phyloP scores from a whole-genome alignment of 2,329 filamentous ascomycete genomes.

The Pyricularia pennisetigena region DNA sequence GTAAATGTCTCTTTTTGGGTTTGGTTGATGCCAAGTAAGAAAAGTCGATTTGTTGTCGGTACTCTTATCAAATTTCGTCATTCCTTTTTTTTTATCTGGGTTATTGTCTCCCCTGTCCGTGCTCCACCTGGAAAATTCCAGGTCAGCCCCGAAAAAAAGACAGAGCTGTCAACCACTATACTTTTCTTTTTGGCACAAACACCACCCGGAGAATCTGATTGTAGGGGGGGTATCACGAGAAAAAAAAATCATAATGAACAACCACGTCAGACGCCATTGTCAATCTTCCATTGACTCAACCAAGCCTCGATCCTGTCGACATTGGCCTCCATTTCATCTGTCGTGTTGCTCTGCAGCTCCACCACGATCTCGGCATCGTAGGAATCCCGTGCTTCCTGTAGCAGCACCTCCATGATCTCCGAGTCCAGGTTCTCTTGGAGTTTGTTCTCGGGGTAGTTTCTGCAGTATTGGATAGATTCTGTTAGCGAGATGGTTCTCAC shows the following conservation, averaged over 20 bases:
- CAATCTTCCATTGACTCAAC: constrained; percentile 72
- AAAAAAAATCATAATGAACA: not conserved
- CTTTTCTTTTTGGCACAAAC: not conserved
- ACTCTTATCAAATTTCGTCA: no score
- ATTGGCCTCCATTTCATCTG: constrained; percentile 82
- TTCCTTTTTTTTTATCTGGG: not conserved
- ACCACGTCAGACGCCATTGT: constrained; percentile 28
- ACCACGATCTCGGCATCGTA: constrained; percentile 85
- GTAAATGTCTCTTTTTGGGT: not conserved
- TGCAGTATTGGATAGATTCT: constrained; percentile 18
- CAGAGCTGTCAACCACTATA: not conserved
- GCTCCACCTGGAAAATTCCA: not conserved
- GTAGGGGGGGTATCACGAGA: not conserved
- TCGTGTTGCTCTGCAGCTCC: constrained; percentile 71
- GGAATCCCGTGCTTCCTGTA: constrained; percentile 80
- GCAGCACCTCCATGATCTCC: constrained; percentile 92
- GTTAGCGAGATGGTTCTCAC: no score
- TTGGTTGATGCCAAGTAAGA: not conserved
- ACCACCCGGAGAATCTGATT: not conserved
- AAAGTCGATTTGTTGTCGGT: not conserved
- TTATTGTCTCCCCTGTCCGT: not conserved
- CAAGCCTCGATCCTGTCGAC: constrained; percentile 74
- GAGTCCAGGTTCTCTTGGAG: constrained; percentile 93
- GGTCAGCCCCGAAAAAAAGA: not conserved
- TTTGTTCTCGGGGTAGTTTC: constrained; percentile 77